phyloP scores from a whole-genome alignment of 2,329 filamentous ascomycete species.

The Trichoderma semiorbis region DNA sequence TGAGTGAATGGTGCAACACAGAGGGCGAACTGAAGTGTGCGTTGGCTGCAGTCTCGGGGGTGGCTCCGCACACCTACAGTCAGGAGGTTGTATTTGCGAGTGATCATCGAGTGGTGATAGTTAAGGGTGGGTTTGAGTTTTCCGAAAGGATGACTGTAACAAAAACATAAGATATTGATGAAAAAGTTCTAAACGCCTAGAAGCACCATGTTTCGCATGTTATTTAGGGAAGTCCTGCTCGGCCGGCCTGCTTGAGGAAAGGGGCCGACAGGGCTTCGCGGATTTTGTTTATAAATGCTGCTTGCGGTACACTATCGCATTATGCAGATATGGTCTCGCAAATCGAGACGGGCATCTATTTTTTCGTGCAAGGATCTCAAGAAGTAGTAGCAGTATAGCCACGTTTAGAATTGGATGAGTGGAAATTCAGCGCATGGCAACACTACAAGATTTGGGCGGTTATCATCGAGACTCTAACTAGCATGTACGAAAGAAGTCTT shows the following conservation, averaged over 20 bases:
- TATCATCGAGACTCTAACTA: too few relatives aligned
- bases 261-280: too few relatives aligned
- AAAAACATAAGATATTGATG: background rate
- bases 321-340: background rate
- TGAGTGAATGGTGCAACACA: background rate
- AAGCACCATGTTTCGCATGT: too few relatives aligned
- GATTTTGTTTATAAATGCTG: too few relatives aligned
- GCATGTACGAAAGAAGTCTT: too few relatives aligned
- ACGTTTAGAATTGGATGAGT: background rate
- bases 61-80: background rate
- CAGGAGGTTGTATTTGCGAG: background rate
- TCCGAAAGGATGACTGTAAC: background rate
- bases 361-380: background rate
- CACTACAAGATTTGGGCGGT: background rate
- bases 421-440: background rate
- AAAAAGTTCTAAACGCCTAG: too few relatives aligned
- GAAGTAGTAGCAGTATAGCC: background rate
- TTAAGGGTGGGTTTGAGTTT: background rate
- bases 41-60: background rate
- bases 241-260: too few relatives aligned
- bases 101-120: background rate
- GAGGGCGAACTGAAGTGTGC: background rate
- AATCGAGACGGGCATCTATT: too few relatives aligned
- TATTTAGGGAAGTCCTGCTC: too few relatives aligned
- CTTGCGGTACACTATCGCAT: too few relatives aligned